Percentiles rank a stretch among this genome's conserved stretches.
phyloP scores from a whole-genome alignment of 73 alveolate species.

The Stentor roeselii region DNA sequence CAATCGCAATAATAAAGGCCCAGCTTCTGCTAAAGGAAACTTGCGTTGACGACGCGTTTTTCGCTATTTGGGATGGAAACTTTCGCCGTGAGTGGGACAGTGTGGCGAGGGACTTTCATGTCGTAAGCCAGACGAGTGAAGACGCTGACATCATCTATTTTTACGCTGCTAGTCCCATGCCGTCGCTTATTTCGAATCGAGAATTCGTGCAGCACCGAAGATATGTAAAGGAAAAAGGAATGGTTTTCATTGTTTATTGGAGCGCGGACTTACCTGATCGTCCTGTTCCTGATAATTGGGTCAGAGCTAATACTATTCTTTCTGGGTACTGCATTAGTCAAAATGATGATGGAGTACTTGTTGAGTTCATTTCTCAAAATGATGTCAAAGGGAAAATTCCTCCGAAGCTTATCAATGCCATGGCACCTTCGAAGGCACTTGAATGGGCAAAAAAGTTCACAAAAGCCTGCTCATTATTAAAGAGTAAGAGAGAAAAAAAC shows the following conservation, averaged over 20 bases:
- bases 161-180: background rate
- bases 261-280: background rate
- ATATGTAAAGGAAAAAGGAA: background rate
- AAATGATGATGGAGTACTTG: background rate
- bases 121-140: background rate
- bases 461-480: too few species aligned
- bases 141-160: background rate
- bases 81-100: background rate
- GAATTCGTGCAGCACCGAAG: background rate
- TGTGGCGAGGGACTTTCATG: background rate
- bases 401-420: background rate
- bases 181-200: background rate
- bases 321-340: background rate
- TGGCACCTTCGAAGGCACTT: background rate
- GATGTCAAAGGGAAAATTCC: conserved; percentile 7
- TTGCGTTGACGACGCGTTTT: background rate
- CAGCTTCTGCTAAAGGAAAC: background rate
- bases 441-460: background rate
- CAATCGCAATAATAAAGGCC: background rate
- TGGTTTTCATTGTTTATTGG: background rate
- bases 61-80: background rate
- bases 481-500: too few species aligned
- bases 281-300: background rate
- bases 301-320: background rate
- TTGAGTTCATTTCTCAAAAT: background rate